A percentile compares a stretch with the other conserved stretches of the same genome.
Conservation (phyloP, 1,139 yeast species). For the Saccharomyces hybrid region DNA sequence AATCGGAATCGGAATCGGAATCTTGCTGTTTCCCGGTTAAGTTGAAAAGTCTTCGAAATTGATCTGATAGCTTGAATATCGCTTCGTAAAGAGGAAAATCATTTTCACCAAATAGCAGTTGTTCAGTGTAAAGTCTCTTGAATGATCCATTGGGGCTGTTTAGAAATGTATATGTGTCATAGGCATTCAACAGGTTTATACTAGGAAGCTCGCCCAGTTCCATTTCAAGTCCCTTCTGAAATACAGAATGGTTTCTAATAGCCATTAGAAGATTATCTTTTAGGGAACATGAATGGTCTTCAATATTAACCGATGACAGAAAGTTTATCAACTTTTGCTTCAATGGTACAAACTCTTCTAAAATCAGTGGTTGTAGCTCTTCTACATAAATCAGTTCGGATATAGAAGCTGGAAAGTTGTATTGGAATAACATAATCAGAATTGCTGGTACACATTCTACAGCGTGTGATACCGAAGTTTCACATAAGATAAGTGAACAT, state of each 20-base stretch:
- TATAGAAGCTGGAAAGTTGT: slow-evolving; percentile 14
- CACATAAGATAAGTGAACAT: slow-evolving; percentile 7
- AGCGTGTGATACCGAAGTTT: slow-evolving; percentile 10
- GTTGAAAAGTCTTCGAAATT: slow-evolving; percentile 14
- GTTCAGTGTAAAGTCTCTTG: slow-evolving; percentile 24
- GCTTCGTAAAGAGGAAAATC: slow-evolving; percentile 26
- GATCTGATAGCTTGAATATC: slow-evolving; percentile 15
- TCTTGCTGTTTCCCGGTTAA: slow-evolving; percentile 7
- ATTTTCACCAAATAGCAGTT: slow-evolving; percentile 24
- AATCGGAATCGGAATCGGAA: slow-evolving; percentile 6
- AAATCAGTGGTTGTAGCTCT: slow-evolving; percentile 11
- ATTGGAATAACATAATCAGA: slow-evolving; percentile 9
- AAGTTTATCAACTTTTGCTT: slow-evolving; percentile 12
- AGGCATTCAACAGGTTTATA: slow-evolving; percentile 17
- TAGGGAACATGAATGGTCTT: slow-evolving; percentile 12
- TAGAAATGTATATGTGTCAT: slow-evolving; percentile 18
- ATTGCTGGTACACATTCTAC: slow-evolving; percentile 11
- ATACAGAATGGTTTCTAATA: slow-evolving; percentile 10
- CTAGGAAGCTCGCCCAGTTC: slow-evolving; percentile 2
- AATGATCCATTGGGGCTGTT: slow-evolving; percentile 23
- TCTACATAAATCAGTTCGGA: slow-evolving; percentile 12
- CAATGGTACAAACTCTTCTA: slow-evolving; percentile 13
- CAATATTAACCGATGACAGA: slow-evolving; percentile 9
- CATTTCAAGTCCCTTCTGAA: slow-evolving; percentile 4
- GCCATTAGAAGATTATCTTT: slow-evolving; percentile 10